Evolutionary conservation across 2,329 filamentous ascomycete genomes (phyloP).

Genomic region (Stagonosporopsis rhizophila): DNA sequence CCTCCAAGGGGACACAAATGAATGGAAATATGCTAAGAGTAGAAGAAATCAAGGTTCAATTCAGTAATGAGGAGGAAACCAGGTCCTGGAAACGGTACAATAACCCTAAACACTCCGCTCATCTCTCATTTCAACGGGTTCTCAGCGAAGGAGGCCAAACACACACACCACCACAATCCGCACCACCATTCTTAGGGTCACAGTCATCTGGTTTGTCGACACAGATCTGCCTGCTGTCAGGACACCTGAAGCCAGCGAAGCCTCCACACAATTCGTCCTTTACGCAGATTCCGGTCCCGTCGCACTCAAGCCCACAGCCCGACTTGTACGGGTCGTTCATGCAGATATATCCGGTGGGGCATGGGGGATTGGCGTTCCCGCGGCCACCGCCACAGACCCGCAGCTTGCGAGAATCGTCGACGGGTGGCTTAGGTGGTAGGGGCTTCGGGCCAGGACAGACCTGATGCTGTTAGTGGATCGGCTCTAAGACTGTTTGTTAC

Average conservation of each 20-base stretch:
- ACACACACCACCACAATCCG: constrained; percentile 56
- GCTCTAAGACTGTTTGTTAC: neutral
- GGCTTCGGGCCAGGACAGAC: neutral
- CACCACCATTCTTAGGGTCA: constrained; percentile 48
- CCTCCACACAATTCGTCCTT: constrained; percentile 51
- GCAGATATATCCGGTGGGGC: constrained; percentile 29
- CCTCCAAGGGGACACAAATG: neutral
- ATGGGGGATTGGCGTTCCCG: constrained; percentile 7
- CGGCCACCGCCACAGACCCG: constrained; percentile 40
- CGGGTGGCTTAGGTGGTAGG: neutral
- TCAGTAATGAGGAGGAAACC: neutral
- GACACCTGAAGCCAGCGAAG: constrained; percentile 48
- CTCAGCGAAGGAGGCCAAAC: constrained; percentile 29
- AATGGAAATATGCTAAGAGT: no score
- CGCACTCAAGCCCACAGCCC: constrained; percentile 45
- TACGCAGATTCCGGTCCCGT: constrained; percentile 46
- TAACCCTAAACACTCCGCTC: neutral
- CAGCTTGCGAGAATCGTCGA: neutral
- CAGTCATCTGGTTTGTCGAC: constrained; percentile 56
- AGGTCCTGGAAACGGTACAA: neutral
- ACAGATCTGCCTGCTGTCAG: constrained; percentile 44
- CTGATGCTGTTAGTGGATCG: neutral
- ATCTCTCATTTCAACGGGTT: neutral
- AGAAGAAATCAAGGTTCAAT: neutral
- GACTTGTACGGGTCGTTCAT: constrained; percentile 41